Evolutionary conservation across 1,139 yeast genomes (phyloP).

Genomic region (Scheffersomyces quercinus): DNA sequence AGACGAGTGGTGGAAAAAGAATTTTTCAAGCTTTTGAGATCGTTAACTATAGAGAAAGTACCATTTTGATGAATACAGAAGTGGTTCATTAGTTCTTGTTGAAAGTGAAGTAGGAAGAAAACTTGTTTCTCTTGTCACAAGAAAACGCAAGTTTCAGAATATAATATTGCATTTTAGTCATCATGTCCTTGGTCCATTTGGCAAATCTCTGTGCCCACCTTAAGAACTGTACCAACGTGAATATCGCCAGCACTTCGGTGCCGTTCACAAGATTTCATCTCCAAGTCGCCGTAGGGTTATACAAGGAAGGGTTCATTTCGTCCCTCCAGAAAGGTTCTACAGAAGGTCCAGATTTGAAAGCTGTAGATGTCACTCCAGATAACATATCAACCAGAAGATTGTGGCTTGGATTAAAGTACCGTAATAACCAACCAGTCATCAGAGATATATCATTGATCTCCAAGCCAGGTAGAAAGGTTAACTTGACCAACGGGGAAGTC

Average conservation of each 20-base stretch:
- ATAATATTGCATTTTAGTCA: too few species aligned
- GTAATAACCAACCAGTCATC: conserved; percentile 77
- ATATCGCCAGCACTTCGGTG: conserved; percentile 71
- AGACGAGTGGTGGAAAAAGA: too few species aligned
- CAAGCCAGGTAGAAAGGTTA: conserved; percentile 79
- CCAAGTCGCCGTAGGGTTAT: conserved; percentile 78
- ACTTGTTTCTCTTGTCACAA: too few species aligned
- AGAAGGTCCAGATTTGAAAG: conserved; percentile 77
- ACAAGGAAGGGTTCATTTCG: conserved; percentile 87
- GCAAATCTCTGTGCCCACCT: conserved; percentile 87
- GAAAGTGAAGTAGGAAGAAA: too few species aligned
- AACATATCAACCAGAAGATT: conserved; percentile 83
- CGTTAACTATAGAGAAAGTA: too few species aligned
- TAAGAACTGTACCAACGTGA: conserved; percentile 82
- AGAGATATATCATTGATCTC: conserved; percentile 72
- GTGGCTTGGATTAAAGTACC: conserved; percentile 90
- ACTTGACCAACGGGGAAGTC: conserved; percentile 63
- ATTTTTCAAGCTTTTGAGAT: too few species aligned
- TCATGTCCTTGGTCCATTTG: conserved; percentile 81
- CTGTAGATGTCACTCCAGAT: conserved; percentile 83
- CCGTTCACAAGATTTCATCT: conserved; percentile 85
- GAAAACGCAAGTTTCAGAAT: too few species aligned
- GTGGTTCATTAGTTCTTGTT: too few species aligned
- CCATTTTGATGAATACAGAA: too few species aligned
- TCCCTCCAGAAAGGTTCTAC: conserved; percentile 86